A percentile compares a stretch with the other conserved stretches of the same genome.
phyloP scores from a whole-genome alignment of 805 yeast species.

The Cyberlindnera maritima region DNA sequence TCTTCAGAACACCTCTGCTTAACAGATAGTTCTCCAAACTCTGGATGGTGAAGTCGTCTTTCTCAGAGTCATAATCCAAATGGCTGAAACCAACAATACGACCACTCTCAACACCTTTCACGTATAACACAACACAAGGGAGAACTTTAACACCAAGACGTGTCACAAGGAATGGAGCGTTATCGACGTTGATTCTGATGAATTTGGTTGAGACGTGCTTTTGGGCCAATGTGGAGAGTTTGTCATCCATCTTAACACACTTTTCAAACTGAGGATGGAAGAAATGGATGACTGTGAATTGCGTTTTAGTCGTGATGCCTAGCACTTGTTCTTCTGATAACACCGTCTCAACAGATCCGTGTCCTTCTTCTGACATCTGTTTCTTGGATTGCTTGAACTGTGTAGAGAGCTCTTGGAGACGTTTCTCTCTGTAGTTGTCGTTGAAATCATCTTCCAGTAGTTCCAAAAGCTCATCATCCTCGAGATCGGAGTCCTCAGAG shows the following conservation, averaged over 20 bases:
- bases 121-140: constrained; percentile 67
- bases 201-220: constrained; percentile 57
- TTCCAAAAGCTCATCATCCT: constrained; percentile 42
- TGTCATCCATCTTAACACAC: constrained; percentile 57
- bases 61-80: constrained; percentile 42
- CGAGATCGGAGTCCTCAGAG: constrained; percentile 25
- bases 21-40: constrained; percentile 46
- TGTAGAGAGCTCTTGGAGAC: constrained; percentile 55
- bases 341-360: constrained; percentile 42
- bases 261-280: constrained; percentile 57
- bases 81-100: constrained; percentile 70
- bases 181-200: constrained; percentile 53
- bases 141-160: constrained; percentile 62
- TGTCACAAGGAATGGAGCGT: constrained; percentile 70
- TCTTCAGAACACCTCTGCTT: constrained; percentile 23
- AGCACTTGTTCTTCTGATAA: constrained; percentile 56
- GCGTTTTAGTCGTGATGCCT: constrained; percentile 43
- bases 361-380: constrained; percentile 35
- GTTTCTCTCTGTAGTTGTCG: constrained; percentile 56
- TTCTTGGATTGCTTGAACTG: constrained; percentile 36
- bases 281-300: constrained; percentile 56
- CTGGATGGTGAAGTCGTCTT: constrained; percentile 44
- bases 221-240: constrained; percentile 47
- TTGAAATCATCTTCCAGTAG: constrained; percentile 47
- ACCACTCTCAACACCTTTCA: constrained; percentile 54